Evolutionary conservation across 2,329 filamentous ascomycete genomes (phyloP), one percentile per base, ranked within the genome.

Genomic region (Fusarium lyarnte): DNA sequence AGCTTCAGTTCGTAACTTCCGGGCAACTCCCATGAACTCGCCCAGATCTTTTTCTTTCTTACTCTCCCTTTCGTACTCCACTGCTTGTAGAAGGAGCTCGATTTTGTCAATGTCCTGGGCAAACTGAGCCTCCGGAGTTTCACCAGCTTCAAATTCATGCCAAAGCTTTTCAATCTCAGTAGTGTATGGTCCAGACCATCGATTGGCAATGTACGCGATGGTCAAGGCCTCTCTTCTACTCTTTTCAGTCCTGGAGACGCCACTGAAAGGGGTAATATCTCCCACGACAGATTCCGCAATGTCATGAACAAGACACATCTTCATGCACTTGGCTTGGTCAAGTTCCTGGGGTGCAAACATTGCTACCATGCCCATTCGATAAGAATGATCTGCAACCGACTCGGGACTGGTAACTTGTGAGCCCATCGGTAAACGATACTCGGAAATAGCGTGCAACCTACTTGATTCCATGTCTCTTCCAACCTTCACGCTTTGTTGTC

Each of bases 41-140:
- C 92, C 89, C 53, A 99, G 84, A 80, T 98, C 94, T 36, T 94
- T 81, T 71, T 85, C 82, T 38, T 89, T 89, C 58, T 90, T 83
- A 54, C 89, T 86, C 21, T 87, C 84, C 76, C 92, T 91, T 87
- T 99, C 96, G 78, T 99, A 99, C 82, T 99, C 96, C 41, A 97
- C 86, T 92, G 98, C 98, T 85, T 99, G 96, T 78, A 97, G 84
- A 67, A 99, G 84, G 73, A 99, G 85, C 84, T 99, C 96, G 80
- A 99, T 91, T 89, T 98, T 98, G 84, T 99, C 96, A 63, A 99
- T 89, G 81, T 98, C 96, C 80, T 99, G 96, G 38, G 98, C 96
- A 74, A 95, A 98, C 67, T 91, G 87, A 76, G 92, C 93, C 81
- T 98, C 95, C 21, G 91, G 84, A 19, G 95, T 98, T 83, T 91